Base-by-base conservation (phyloP, 495 filamentous ascomycete species). In the Aspergillus ostianus region DNA sequence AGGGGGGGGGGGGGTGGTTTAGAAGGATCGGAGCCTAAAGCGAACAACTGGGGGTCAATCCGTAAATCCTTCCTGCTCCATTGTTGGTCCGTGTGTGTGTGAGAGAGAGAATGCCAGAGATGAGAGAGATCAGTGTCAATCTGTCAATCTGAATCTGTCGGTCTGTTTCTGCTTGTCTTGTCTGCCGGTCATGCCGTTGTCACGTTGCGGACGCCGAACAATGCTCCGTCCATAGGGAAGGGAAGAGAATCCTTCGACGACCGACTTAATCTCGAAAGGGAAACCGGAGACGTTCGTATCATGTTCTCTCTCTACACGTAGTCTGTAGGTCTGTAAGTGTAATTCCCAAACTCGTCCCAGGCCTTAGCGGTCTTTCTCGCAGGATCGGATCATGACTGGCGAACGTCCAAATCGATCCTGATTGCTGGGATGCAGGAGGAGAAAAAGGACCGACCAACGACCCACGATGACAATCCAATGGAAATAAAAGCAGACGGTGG, bases 361-460 rank as follows among this genome's bases (percentile, higher is more conserved):
- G 54, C 45, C 8, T 15, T 41, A 52, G 27, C n/a, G 41, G 20
- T 18, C 44, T 18, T 18, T 47, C n/a, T 48, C 13, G 45, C 41
- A 21, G 36, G 41, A 41, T 19, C 15, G 26, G 7, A 56, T 10
- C 19, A 19, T 18, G 15, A 47, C 30, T 27, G 52, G 46, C 32
- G 46, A 48, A 57, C 51, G 60, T 47, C 55, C 57, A 41, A 48
- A 29, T 56, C 56, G 47, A 55, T 56, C 44, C 60, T 66, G 60
- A 63, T 63, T 63, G 64, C 60, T 61, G 60, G 53, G 36, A 59
- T 58, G 26, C 19, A 32, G 20, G 52, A 20, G 51, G 47, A 21
- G 7, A 23, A 20, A 4, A 58, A 30, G 20, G 44, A 57, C 53
- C 60, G 26, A 48, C 56, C 53, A 59, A 61, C 9, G 59, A 53